Evolutionary conservation across 768 basidiomycete species (phyloP), one percentile per base, ranked within the genome.

Genomic region (Mycena epipterygia): DNA sequence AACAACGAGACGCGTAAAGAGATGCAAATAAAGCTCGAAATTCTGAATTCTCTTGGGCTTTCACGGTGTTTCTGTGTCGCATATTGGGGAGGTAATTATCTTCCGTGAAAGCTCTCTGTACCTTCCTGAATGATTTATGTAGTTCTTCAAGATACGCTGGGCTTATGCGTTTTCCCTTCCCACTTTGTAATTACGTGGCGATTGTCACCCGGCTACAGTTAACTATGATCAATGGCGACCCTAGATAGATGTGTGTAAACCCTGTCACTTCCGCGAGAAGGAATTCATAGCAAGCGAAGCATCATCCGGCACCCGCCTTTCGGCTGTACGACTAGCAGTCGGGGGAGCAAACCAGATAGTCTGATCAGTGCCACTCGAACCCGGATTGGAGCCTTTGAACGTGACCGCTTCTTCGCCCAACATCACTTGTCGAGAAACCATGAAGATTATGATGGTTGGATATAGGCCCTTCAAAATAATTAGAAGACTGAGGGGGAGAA

Each of bases 381-480:
- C 48, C 14, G 48, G n/a, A 30, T 27, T 11, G n/a, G 69, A 44
- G 27, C 14, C 9, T 33, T 30, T 23, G 19, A 16, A 25, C 3
- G 51, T 35, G 52, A 71, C 37, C 48, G 56, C 56, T 57, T 71
- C 65, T 14, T 67, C 55, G 55, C 65, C 51, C 30, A 71, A 23
- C 70, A 71, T 63, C 70, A 67, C 63, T 41, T 67, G 42, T 11
- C 65, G 74, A 17, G 71, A 70, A 29, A 75, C 74, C 64, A 75
- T 70, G 33, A 73, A 70, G 29, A 75, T 59, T 8, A 75, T 73
- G 19, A 70, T 49, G 7, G 71, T 73, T 5, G 74, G 71, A 27
- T 75, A 75, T 30, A 75, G 35, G 29, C 68, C 74, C 74, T 75
- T 17, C 19, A 14, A n/a, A 6, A 23, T n/a, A 3, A 39, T 60